Base-by-base conservation (phyloP, 2,329 filamentous ascomycete genomes). In the Sphaerulina musiva region DNA sequence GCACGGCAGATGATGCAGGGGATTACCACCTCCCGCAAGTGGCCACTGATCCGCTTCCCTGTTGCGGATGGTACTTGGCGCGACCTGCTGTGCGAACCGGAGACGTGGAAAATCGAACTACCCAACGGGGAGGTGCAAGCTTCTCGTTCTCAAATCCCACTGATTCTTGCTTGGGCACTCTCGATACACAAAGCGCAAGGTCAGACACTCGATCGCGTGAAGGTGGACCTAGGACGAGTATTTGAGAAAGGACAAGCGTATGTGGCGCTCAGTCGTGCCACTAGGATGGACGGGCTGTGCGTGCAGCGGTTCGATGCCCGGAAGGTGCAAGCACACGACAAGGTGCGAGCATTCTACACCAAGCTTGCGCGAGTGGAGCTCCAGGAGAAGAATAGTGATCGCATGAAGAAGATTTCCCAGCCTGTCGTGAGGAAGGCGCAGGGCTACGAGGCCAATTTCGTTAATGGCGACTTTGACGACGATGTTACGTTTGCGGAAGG, bases 221-320 rank as follows among this genome's bases (percentile, higher is more conserved):
- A 95, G 67, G 93, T 98, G 26, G 90, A 98, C 68, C 78, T 98
- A 0, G 87, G 89, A 31, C 86, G 83, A 58, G 88, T 95, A 1
- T 98, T 98, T 64, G 93, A 98, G 69, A 96, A 95, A 71, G 93
- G 93, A 0, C 93, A 98, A 70, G 93, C 93, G 5, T 98, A 98
- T 67, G 93, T 98, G 48, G 93, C 93, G 48, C 81, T 98, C 11
- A 95, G 89, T 76, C 87, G 93, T 72, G 93, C 93, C 11, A 95
- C 89, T 1, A 87, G 80, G 55, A 90, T 96, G 74, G 80, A 83
- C 14, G 93, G 93, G 0, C 74, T 98, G 17, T 89, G 95, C 67
- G 91, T 98, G 10, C 72, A 92, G 46, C 80, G 89, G 36, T 98
- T 98, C 65, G 87, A 96, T 65, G 87, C 89, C 61, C 80, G 76